Evolutionary conservation across 805 yeast species (phyloP).

Genomic region (Sugiyamaella valdiviana): DNA sequence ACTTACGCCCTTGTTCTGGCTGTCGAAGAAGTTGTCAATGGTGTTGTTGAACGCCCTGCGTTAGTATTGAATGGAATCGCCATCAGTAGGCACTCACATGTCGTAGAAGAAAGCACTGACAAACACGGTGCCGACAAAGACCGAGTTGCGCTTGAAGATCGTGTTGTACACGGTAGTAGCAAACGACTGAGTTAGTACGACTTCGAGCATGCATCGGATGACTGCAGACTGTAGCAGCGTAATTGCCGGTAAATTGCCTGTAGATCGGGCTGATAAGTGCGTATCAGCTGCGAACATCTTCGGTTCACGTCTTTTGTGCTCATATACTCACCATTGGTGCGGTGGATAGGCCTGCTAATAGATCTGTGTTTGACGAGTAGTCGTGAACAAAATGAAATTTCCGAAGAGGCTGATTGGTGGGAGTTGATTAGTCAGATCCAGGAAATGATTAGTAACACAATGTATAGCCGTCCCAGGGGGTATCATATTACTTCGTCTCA

Average conservation of each 20-base stretch:
- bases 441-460: neutral
- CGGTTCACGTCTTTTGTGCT: too few species aligned
- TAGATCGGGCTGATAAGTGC: too few species aligned
- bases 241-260: too few species aligned
- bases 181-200: constrained; percentile 26
- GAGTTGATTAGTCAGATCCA: neutral
- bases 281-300: too few species aligned
- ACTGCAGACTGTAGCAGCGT: too few species aligned
- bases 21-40: constrained; percentile 33
- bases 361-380: neutral
- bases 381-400: neutral
- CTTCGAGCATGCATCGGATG: too few species aligned
- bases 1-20: constrained; percentile 34
- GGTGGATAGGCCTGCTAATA: too few species aligned
- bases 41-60: constrained; percentile 30
- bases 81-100: constrained; percentile 23
- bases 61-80: constrained; percentile 5
- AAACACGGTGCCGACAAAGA: constrained; percentile 76
- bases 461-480: too few species aligned
- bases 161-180: constrained; percentile 53
- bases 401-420: neutral
- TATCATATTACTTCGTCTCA: too few species aligned
- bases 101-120: constrained; percentile 77
- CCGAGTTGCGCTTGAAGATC: constrained; percentile 83
- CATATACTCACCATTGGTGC: neutral